These are phyloP conservation scores for Flagelloscypha sp. DNA, from an alignment of 768 basidiomycete species.

Conservation along the genomic window DNA sequence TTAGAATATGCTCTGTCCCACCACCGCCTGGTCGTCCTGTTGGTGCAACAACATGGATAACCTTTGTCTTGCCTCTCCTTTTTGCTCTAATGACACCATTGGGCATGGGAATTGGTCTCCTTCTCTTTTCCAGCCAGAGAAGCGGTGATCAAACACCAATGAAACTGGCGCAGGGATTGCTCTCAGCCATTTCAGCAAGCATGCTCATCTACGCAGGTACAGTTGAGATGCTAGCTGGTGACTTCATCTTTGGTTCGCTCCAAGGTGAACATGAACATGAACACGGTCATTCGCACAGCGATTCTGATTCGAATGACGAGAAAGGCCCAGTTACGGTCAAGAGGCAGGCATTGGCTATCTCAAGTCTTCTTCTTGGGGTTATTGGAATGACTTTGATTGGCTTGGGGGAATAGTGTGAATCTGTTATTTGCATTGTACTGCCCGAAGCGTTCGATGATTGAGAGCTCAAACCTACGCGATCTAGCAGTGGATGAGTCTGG, in stretches of 20 bases:
- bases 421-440: too few relatives aligned
- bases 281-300: conserved; percentile 17
- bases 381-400: conserved; percentile 56
- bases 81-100: conserved; percentile 71
- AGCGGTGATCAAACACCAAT: too few relatives aligned
- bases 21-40: background rate
- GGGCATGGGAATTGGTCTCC: conserved; percentile 56
- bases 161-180: conserved; percentile 56
- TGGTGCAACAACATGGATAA: conserved; percentile 31
- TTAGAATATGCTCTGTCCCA: background rate
- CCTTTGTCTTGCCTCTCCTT: conserved; percentile 45
- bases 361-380: conserved; percentile 54
- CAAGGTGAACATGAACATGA: conserved; percentile 23
- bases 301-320: conserved; percentile 12
- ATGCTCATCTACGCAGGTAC: conserved; percentile 79
- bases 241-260: conserved; percentile 71
- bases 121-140: too few relatives aligned
- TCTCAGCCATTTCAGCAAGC: conserved; percentile 77
- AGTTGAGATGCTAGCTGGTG: conserved; percentile 82
- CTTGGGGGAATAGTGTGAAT: conserved; percentile 27
- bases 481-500: too few relatives aligned
- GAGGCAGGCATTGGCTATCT: conserved; percentile 49
- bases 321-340: conserved; percentile 5
- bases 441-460: too few relatives aligned
- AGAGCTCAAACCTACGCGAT: too few relatives aligned